Base-by-base conservation (phyloP, 192 early-diverging fungal genomes). In the Linnemannia elongata region DNA sequence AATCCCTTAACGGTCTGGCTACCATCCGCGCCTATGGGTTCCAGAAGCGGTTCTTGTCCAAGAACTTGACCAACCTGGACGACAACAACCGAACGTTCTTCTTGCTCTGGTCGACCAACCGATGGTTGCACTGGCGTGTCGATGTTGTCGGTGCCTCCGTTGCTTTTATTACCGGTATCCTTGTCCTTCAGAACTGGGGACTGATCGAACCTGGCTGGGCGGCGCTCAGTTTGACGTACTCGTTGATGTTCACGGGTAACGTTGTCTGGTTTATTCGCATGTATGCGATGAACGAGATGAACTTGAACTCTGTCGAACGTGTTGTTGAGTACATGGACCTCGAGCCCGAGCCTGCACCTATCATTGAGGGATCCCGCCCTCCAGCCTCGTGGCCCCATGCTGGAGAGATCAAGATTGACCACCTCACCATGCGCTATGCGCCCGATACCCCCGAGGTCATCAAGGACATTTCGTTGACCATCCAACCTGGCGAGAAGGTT, bases 251-350 rank as follows among this genome's bases (percentile, higher is more conserved):
- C 87, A 96, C 96, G 17, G 90, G 92, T 39, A 90, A 91, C 71
- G 86, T 97, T 81, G 83, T 96, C 55, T 97, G 97, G 96, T 82
- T 96, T 18, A 92, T 98, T 66, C 93, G 97, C 42, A 91, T 90
- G 80, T 96, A 96, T 81, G 93, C 93, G 69, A 83, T 94, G 77
- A 95, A 97, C 90, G 97, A 99, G 85, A 95, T 97, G 92, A 93
- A 90, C 83, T 91, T 98, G 92, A 97, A 97, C 78, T 89, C 95
- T 39, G 94, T 98, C 55, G 98, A 99, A 88, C 94, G 98, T 45
- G 89, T 98, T 24, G 82, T 91, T 39, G 97, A 98, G 89, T 99
- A 98, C 74, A 70, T 96, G 74, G 78, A 88, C 0, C 82, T 98
- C 41, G 96, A 97, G 30, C 93, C 97, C 82, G 98, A 99, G 78